These are phyloP conservation scores for Saururus chinensis DNA, from an alignment of 164 flowering plant genomes.

Conservation along the genomic window DNA sequence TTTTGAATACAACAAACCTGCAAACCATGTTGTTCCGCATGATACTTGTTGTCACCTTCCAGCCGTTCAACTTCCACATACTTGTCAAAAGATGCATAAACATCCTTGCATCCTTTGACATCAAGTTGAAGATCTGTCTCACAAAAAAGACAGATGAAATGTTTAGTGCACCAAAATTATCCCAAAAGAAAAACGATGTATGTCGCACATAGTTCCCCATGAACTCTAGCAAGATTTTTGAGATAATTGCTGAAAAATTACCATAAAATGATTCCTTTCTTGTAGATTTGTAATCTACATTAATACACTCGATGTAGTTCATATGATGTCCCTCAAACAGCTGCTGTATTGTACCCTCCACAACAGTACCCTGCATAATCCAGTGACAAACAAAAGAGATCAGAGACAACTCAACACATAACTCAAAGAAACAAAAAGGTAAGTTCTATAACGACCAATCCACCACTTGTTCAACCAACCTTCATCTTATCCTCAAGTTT, in stretches of 20 bases:
- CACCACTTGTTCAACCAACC: conserved; percentile 21
- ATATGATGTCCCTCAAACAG: conserved; percentile 93
- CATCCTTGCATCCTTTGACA: conserved; percentile 93
- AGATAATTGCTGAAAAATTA: conserved; percentile 15
- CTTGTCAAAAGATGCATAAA: conserved; percentile 92
- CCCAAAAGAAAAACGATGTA: neutral
- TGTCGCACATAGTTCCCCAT: neutral
- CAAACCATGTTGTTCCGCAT: conserved; percentile 85
- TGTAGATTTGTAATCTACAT: conserved; percentile 92
- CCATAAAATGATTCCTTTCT: conserved; percentile 97
- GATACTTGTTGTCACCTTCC: conserved; percentile 92
- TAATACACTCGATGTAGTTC: conserved; percentile 92
- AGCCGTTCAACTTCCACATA: conserved; percentile 93
- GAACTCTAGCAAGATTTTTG: neutral
- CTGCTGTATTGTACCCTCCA: conserved; percentile 90
- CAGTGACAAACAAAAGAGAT: no score
- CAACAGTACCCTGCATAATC: conserved; percentile 68
- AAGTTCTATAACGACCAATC: no score
- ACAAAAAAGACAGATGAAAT: neutral
- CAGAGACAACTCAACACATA: no score
- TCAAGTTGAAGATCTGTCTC: conserved; percentile 86
- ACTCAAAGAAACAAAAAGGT: conserved; percentile 4
- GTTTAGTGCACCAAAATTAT: neutral
- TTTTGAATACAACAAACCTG: conserved; percentile 36
- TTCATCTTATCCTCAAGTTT: conserved; percentile 95